Conservation (phyloP, 441 rosid genomes). For the Pelargonium myrrhifolium region DNA sequence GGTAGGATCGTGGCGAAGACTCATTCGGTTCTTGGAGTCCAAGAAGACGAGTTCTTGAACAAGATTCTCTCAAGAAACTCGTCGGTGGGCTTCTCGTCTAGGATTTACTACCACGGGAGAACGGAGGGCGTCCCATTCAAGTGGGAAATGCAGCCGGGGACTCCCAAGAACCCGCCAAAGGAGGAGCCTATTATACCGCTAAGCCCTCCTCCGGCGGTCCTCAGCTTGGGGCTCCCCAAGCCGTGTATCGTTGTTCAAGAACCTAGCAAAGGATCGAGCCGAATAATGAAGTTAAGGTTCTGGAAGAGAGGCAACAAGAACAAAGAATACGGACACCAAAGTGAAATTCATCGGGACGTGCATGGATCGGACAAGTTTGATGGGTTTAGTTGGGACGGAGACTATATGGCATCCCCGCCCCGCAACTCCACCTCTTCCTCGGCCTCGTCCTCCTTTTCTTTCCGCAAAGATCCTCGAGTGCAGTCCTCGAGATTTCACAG, state of each 20-base stretch:
- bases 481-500: slow-evolving; percentile 22
- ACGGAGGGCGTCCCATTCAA: slow-evolving; percentile 56
- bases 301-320: slow-evolving; percentile 35
- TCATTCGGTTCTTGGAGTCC: slow-evolving; percentile 24
- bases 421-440: slow-evolving; percentile 34
- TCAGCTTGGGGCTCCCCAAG: slow-evolving; percentile 43
- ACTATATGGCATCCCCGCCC: slow-evolving; percentile 19
- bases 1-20: slow-evolving; percentile 14
- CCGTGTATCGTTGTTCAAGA: slow-evolving; percentile 32
- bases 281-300: slow-evolving; percentile 22
- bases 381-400: slow-evolving; percentile 28
- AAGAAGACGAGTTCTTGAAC: slow-evolving; percentile 26
- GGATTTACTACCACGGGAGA: slow-evolving; percentile 30
- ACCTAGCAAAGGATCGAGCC: slow-evolving; percentile 18
- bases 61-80: slow-evolving; percentile 39
- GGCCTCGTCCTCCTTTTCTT: slow-evolving; percentile 29
- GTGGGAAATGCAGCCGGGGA: slow-evolving; percentile 81
- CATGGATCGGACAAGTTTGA: slow-evolving; percentile 26
- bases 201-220: slow-evolving; percentile 65
- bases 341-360: not conserved
- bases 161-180: slow-evolving; percentile 41
- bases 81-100: slow-evolving; percentile 35
- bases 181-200: slow-evolving; percentile 32
- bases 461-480: slow-evolving; percentile 19
- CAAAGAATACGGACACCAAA: not conserved